Conservation (phyloP, 805 yeast species). For the Cyberlindnera subsufficiens region DNA sequence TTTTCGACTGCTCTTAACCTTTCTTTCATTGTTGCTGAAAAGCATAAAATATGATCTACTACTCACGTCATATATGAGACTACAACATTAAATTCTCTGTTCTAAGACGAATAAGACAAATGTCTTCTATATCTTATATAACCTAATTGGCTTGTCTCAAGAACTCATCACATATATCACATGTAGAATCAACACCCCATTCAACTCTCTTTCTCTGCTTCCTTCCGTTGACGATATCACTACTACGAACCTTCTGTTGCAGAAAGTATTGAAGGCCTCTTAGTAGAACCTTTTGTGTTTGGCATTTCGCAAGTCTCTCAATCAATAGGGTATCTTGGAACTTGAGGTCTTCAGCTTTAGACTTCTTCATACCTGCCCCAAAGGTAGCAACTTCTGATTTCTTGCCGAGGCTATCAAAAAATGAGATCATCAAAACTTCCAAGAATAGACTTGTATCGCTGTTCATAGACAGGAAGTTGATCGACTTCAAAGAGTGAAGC, state of each 20-base stretch:
- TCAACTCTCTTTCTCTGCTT: constrained; percentile 50
- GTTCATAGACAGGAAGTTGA: constrained; percentile 62
- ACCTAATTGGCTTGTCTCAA: constrained; percentile 14
- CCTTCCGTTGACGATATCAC: constrained; percentile 46
- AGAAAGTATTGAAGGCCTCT: constrained; percentile 65
- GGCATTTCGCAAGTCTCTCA: constrained; percentile 47
- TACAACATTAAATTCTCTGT: not conserved
- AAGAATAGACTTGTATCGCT: constrained; percentile 60
- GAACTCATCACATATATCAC: constrained; percentile 47
- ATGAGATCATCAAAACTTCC: constrained; percentile 65
- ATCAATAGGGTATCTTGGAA: constrained; percentile 45
- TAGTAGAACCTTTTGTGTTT: constrained; percentile 50
- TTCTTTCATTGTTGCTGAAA: too few species aligned
- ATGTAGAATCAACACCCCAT: constrained; percentile 60
- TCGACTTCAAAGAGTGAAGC: constrained; percentile 63
- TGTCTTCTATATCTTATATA: not conserved
- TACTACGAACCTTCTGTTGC: constrained; percentile 36
- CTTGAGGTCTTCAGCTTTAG: constrained; percentile 27
- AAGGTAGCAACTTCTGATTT: constrained; percentile 40
- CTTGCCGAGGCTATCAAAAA: constrained; percentile 60
- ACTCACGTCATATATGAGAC: too few species aligned
- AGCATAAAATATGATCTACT: too few species aligned
- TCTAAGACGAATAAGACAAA: not conserved
- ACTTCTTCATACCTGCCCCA: constrained; percentile 26
- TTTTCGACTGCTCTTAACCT: too few species aligned